Evolutionary conservation across 2,329 filamentous ascomycete species (phyloP).

Genomic region (Paecilomyces niveus): DNA sequence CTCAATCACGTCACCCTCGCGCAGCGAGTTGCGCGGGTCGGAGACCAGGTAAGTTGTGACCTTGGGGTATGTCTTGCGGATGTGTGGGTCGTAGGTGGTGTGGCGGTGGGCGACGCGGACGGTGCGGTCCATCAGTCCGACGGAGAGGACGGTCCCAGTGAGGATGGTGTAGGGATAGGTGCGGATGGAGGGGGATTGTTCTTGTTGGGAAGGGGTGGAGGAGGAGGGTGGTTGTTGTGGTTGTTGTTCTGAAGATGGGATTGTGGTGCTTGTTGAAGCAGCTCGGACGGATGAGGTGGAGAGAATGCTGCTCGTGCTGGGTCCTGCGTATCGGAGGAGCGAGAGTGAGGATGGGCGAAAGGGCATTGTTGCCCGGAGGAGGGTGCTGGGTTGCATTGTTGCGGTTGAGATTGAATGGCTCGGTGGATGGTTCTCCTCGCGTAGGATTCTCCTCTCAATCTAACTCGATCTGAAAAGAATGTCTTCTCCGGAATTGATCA

Average conservation of each 20-base stretch:
- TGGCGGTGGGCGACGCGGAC: slow-evolving; percentile 30
- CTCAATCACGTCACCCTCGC: slow-evolving; percentile 38
- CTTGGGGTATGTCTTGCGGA: slow-evolving; percentile 32
- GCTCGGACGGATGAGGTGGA: neutral
- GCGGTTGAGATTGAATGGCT: neutral
- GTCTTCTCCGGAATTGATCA: no score
- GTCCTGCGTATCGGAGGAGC: neutral
- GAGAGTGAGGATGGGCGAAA: slow-evolving; percentile 15
- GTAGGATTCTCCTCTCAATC: neutral
- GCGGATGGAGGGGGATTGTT: slow-evolving; percentile 22
- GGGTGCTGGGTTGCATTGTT: neutral
- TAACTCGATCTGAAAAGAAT: no score
- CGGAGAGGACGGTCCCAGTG: slow-evolving; percentile 34
- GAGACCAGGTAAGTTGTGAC: slow-evolving; percentile 27
- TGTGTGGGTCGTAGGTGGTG: slow-evolving; percentile 27
- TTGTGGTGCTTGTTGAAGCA: neutral
- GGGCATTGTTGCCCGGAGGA: slow-evolving; percentile 25
- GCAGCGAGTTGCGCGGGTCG: slow-evolving; percentile 35
- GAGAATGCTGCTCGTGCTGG: neutral
- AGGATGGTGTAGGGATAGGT: slow-evolving; percentile 27
- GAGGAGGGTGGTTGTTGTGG: slow-evolving; percentile 12
- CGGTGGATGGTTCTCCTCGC: neutral
- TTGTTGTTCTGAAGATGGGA: slow-evolving; percentile 13
- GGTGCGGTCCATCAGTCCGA: slow-evolving; percentile 35
- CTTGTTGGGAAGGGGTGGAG: slow-evolving; percentile 6